Evolutionary conservation across 1,284 basidiomycete genomes (phyloP).

Genomic region (Cutaneotrichosporon cavernicola): DNA sequence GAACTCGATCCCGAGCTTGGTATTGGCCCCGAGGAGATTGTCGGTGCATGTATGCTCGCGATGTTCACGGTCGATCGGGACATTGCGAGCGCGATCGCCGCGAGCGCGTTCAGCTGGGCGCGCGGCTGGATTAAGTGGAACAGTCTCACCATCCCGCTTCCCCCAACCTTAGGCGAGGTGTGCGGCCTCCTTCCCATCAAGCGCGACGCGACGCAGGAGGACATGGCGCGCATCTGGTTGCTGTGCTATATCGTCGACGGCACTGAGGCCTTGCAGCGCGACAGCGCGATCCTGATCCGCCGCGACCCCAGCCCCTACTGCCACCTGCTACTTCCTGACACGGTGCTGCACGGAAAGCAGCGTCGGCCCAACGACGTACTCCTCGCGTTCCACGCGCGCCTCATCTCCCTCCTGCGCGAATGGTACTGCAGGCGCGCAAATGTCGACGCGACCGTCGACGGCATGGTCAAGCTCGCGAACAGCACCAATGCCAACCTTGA

Average conservation of each 20-base stretch:
- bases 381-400: slow-evolving; percentile 40
- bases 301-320: slow-evolving; percentile 33
- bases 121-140: slow-evolving; percentile 46
- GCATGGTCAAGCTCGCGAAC: slow-evolving; percentile 22
- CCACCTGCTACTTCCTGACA: slow-evolving; percentile 28
- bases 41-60: slow-evolving; percentile 41
- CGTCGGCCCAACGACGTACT: slow-evolving; percentile 36
- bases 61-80: slow-evolving; percentile 40
- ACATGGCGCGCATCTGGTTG: slow-evolving; percentile 48
- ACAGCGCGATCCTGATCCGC: slow-evolving; percentile 23
- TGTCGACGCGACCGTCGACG: not conserved
- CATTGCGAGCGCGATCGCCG: slow-evolving; percentile 37
- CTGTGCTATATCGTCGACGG: slow-evolving; percentile 46
- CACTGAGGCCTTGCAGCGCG: slow-evolving; percentile 33
- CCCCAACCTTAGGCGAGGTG: slow-evolving; percentile 35
- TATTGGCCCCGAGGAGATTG: slow-evolving; percentile 52
- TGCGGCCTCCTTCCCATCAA: slow-evolving; percentile 39
- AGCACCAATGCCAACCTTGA: slow-evolving; percentile 33
- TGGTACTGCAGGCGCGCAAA: slow-evolving; percentile 31
- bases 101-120: slow-evolving; percentile 45
- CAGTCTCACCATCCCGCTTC: slow-evolving; percentile 21
- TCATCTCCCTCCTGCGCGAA: slow-evolving; percentile 37
- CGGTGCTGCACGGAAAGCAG: slow-evolving; percentile 18
- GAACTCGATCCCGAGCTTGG: slow-evolving; percentile 47
- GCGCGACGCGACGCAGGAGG: slow-evolving; percentile 32